Conservation (phyloP, 495 filamentous ascomycete species). For the Hypoxylon fragiforme region DNA sequence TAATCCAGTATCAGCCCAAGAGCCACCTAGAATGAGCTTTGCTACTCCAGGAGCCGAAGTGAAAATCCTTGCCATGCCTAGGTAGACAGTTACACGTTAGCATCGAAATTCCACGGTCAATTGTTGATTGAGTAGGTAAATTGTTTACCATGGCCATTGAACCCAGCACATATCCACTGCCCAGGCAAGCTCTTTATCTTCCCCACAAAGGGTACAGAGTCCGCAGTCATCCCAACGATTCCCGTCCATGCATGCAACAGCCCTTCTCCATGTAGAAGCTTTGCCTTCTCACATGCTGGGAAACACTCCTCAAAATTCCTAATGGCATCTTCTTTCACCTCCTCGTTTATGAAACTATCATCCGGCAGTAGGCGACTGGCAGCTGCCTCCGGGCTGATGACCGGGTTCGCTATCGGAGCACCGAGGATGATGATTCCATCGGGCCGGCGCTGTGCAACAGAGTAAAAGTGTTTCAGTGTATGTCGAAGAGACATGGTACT, state of each 20-base stretch:
- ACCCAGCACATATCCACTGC: constrained; percentile 39
- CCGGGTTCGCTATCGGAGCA: constrained; percentile 30
- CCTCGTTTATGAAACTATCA: constrained; percentile 28
- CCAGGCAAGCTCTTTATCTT: constrained; percentile 22
- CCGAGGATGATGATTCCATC: constrained; percentile 38
- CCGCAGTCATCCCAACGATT: constrained; percentile 39
- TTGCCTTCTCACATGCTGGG: constrained; percentile 15
- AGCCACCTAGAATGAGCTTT: constrained; percentile 33
- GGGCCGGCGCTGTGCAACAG: constrained; percentile 24
- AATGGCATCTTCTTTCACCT: constrained; percentile 31
- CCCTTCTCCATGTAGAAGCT: constrained; percentile 24
- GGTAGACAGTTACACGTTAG: constrained; percentile 2
- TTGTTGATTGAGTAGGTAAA: not conserved
- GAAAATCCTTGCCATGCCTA: constrained; percentile 41
- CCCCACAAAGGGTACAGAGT: constrained; percentile 37
- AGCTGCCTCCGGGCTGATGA: constrained; percentile 16
- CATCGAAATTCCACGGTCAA: not conserved
- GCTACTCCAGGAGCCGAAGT: constrained; percentile 33
- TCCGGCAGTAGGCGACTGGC: constrained; percentile 12
- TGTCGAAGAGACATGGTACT: constrained; percentile 37
- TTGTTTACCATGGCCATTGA: constrained; percentile 36
- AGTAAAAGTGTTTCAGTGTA: constrained; percentile 36
- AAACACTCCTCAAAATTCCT: constrained; percentile 26
- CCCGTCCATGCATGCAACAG: constrained; percentile 39
- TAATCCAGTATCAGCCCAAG: constrained; percentile 36